Conservation (phyloP, 179 eudicot species). For the Nepenthes alata region DNA sequence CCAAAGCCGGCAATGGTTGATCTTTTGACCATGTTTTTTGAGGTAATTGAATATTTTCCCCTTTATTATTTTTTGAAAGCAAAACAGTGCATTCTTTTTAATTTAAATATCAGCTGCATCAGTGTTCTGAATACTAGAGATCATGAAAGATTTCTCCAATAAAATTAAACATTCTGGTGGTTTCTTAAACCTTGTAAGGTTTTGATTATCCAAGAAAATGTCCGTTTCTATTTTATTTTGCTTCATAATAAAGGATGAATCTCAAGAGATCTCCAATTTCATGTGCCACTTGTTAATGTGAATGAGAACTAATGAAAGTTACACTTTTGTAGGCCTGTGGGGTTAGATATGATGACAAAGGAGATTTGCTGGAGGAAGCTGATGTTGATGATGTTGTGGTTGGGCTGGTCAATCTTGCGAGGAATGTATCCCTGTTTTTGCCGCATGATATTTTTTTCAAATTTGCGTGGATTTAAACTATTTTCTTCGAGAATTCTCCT, state of each 20-base stretch:
- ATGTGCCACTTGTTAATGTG: slow-evolving; percentile 2
- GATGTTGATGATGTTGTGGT: slow-evolving; percentile 90
- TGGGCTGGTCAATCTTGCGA: slow-evolving; percentile 73
- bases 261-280: not conserved
- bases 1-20: slow-evolving; percentile 64
- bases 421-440: slow-evolving; percentile 39
- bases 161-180: not conserved
- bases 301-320: slow-evolving; percentile 12
- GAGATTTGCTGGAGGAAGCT: slow-evolving; percentile 64
- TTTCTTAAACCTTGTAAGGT: not conserved
- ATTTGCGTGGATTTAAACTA: not conserved
- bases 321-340: slow-evolving; percentile 66
- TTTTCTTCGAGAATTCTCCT: not conserved
- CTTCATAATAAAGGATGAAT: too few species aligned
- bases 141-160: not conserved
- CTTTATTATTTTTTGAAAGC: not conserved
- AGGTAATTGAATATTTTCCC: slow-evolving; percentile 36
- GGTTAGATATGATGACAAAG: slow-evolving; percentile 49
- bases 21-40: slow-evolving; percentile 71
- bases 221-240: too few species aligned
- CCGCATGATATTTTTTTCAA: not conserved
- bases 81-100: not conserved
- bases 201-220: not conserved
- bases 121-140: too few species aligned
- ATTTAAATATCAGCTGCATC: too few species aligned